Evolutionary conservation across 2,329 filamentous ascomycete species (phyloP).

Genomic region (Dothideomycetes sp.): DNA sequence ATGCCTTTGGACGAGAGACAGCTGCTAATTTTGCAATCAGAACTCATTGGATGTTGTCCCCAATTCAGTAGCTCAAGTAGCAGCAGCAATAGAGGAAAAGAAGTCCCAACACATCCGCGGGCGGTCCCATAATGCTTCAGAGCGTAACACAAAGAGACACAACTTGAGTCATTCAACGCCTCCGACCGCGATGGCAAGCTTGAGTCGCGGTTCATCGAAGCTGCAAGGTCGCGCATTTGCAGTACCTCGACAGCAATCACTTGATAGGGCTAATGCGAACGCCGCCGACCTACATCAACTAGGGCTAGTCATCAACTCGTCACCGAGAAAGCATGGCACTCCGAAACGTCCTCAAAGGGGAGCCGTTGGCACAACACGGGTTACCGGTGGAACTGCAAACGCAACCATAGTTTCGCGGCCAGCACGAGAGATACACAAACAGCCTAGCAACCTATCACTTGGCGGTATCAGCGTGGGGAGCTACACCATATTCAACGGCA

Average conservation of each 20-base stretch:
- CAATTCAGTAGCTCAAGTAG: conserved; percentile 44
- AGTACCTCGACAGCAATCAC: conserved; percentile 39
- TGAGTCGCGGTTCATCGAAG: too few species aligned
- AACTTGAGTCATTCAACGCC: background rate
- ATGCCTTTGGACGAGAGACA: background rate
- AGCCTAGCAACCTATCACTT: conserved; percentile 8
- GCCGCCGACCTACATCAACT: conserved; percentile 30
- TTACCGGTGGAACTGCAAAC: background rate
- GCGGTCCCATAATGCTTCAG: conserved; percentile 6
- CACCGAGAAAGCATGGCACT: conserved; percentile 29
- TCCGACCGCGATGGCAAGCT: too few species aligned
- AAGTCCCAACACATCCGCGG: conserved; percentile 12
- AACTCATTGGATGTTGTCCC: conserved; percentile 46
- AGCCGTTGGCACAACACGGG: conserved; percentile 2
- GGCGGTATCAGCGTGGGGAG: conserved; percentile 10
- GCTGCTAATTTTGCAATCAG: conserved; percentile 15
- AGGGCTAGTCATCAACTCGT: conserved; percentile 29
- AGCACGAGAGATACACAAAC: conserved; percentile 6
- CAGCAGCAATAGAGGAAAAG: conserved; percentile 44
- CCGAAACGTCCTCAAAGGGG: background rate
- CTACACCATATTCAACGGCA: conserved; percentile 11
- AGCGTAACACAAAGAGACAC: background rate
- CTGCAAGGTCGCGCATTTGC: conserved; percentile 42
- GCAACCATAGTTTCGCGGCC: conserved; percentile 10
- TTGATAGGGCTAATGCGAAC: conserved; percentile 33